These are phyloP conservation scores for Mycena epipterygia DNA, from an alignment of 768 basidiomycete species.

Conservation along the genomic window DNA sequence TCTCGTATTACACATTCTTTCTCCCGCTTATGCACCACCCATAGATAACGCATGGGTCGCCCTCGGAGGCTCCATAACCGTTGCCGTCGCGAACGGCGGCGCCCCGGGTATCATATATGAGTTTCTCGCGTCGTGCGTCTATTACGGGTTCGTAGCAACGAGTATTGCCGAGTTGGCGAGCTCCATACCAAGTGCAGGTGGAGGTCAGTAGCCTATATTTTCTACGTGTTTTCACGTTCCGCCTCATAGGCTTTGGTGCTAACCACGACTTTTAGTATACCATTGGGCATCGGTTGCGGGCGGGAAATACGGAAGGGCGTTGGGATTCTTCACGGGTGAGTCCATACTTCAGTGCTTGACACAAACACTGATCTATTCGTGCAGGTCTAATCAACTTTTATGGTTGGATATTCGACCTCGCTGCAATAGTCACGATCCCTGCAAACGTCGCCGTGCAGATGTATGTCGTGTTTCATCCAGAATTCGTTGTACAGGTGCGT, in stretches of 20 bases:
- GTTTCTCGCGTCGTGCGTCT: conserved; percentile 30
- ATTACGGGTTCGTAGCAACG: conserved; percentile 32
- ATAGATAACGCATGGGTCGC: conserved; percentile 33
- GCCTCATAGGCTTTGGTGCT: not conserved
- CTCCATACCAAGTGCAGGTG: conserved; percentile 33
- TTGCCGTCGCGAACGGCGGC: conserved; percentile 31
- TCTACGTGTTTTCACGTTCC: not conserved
- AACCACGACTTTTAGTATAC: conserved; percentile 21
- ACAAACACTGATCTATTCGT: not conserved
- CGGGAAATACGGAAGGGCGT: conserved; percentile 25
- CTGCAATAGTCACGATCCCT: conserved; percentile 27
- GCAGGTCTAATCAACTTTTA: conserved; percentile 31
- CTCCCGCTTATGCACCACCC: not conserved
- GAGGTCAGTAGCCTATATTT: conserved; percentile 18
- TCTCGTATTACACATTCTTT: not conserved
- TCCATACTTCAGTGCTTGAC: not conserved
- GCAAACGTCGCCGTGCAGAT: conserved; percentile 30
- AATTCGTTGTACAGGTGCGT: conserved; percentile 19
- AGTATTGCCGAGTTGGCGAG: conserved; percentile 36
- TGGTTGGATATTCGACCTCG: conserved; percentile 29
- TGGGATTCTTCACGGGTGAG: conserved; percentile 33
- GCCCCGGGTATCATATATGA: conserved; percentile 35
- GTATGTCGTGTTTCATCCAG: conserved; percentile 34
- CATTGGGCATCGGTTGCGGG: conserved; percentile 32
- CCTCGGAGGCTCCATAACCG: conserved; percentile 30